Conservation (phyloP, 148 eudicot species). For the Talinum fruticosum region DNA sequence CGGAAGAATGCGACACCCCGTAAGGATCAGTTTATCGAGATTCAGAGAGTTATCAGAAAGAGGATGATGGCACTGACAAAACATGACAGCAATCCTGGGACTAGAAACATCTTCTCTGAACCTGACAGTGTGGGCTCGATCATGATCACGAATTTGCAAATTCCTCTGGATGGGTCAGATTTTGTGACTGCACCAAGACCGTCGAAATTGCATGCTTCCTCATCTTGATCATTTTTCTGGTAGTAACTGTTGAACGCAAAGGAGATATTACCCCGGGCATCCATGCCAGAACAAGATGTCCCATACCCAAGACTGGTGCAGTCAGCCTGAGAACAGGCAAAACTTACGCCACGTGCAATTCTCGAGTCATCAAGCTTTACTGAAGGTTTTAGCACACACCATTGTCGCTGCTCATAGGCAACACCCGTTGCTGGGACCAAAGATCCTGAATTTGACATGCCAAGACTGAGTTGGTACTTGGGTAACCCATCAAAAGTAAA, state of each 20-base stretch:
- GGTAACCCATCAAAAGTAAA: conserved; percentile 66
- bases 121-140: conserved; percentile 45
- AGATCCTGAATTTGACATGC: conserved; percentile 43
- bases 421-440: conserved; percentile 53
- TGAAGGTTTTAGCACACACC: conserved; percentile 76
- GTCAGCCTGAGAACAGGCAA: conserved; percentile 80
- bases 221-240: conserved; percentile 72
- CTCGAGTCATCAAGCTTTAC: conserved; percentile 51
- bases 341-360: conserved; percentile 65
- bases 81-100: conserved; percentile 12
- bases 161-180: conserved; percentile 49
- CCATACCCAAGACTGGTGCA: conserved; percentile 86
- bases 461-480: conserved; percentile 62
- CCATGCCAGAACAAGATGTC: conserved; percentile 64
- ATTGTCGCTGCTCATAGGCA: conserved; percentile 46
- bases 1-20: background rate
- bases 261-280: conserved; percentile 65
- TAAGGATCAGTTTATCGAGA: background rate
- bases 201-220: conserved; percentile 63
- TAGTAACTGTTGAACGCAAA: conserved; percentile 80
- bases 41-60: conserved; percentile 21
- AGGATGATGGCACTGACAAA: conserved; percentile 11
- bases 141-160: conserved; percentile 62
- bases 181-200: conserved; percentile 58
- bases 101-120: conserved; percentile 8